Evolutionary conservation across 192 early-diverging fungal genomes (phyloP), one percentile per base, ranked within the genome.

Genomic region (Linnemannia zychae): DNA sequence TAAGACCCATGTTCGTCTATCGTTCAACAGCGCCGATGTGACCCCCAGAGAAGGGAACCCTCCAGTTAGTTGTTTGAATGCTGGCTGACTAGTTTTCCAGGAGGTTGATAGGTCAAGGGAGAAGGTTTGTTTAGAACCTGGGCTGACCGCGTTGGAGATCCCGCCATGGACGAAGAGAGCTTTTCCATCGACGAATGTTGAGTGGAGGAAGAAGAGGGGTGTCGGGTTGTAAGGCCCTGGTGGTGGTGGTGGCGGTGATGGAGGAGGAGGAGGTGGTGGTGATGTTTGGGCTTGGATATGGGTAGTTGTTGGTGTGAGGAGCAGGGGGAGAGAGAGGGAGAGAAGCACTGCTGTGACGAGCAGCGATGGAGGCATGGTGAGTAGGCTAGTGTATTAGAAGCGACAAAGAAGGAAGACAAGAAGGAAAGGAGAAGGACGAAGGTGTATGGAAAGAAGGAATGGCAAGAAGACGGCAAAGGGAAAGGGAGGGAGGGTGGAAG

Each of bases 51-150:
- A 28, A 18, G 28, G 17, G 16, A 69, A 46, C 28, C 74, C 69
- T 16, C 40, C 9, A 18, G 80, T 44, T 16, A 81, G 69, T 47
- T 57, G 20, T 16, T 72, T 75, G 57, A 44, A 74, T 0, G 60
- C 34, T 31, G 74, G 74, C 4, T 50, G n/a, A 13, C 24, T 44
- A 13, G 67, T 36, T 16, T 76, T 46, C 80, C 80, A 81, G 22
- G 80, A 38, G 0, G 18, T 28, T 1, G 80, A 81, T 57, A 81
- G 74, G 37, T 81, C 80, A 24, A 81, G 3, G 7, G 69, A 47
- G 69, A 71, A 75, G 7, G 69, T 20, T 70, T 81, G 80, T 2
- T 7, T 36, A 11, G n/a, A 49, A 22, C 28, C 33, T 28, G 46
- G 34, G 31, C 47, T 67, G 24, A 3, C 46, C 34, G 7, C 34